phyloP scores from a whole-genome alignment of 108 stramenopile species.

The Nitzschia inconspicua region DNA sequence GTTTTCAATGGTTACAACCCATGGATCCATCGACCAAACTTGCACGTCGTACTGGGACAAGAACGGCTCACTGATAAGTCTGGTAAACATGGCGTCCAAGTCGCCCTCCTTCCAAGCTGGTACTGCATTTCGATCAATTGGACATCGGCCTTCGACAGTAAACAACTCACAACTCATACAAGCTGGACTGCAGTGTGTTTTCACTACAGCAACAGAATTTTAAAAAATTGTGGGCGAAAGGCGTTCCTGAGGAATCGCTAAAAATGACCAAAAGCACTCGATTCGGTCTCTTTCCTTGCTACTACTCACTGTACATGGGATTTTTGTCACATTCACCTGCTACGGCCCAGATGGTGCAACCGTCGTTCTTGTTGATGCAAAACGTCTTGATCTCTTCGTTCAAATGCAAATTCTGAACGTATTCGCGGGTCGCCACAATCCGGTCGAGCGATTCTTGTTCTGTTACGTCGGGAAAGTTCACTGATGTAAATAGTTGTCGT shows the following conservation, averaged over 20 bases:
- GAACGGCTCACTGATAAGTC: constrained; percentile 43
- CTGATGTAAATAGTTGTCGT: not conserved
- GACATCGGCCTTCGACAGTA: constrained; percentile 48
- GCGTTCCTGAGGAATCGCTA: no score
- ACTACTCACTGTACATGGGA: not conserved
- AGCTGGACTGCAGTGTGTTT: constrained; percentile 53
- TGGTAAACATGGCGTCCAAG: constrained; percentile 64
- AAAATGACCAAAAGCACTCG: not conserved
- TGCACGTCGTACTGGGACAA: constrained; percentile 45
- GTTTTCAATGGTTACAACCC: constrained; percentile 85
- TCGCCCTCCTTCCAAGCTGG: constrained; percentile 57
- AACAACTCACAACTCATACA: constrained; percentile 61
- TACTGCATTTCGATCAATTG: constrained; percentile 47
- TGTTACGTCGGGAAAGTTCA: not conserved
- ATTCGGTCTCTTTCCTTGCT: not conserved
- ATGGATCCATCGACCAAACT: constrained; percentile 69
- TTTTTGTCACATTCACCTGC: constrained; percentile 51
- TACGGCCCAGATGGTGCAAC: constrained; percentile 58
- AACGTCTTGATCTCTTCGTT: constrained; percentile 3
- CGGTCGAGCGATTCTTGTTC: not conserved
- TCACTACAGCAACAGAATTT: no score
- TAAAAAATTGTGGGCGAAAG: no score
- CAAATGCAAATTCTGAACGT: constrained; percentile 2
- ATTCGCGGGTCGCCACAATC: not conserved
- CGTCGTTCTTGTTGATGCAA: constrained; percentile 43